phyloP scores from a whole-genome alignment of 306 rosid genomes.

The Macrotyloma uniflorum region DNA sequence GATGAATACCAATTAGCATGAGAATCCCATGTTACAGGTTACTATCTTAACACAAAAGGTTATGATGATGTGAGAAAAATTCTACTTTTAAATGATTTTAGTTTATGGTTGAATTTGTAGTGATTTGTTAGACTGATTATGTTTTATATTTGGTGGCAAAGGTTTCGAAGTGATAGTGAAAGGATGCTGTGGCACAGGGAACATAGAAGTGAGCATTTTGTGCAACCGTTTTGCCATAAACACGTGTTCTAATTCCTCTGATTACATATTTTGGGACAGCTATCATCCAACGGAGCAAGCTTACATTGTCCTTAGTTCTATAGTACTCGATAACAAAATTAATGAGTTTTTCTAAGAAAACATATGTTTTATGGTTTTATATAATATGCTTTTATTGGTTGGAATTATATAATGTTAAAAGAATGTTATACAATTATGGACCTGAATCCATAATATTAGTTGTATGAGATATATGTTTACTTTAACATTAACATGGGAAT shows the following conservation, averaged over 20 bases:
- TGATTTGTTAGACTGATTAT: not conserved
- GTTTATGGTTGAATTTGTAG: not conserved
- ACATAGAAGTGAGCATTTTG: conserved; percentile 59
- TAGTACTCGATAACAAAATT: conserved; percentile 44
- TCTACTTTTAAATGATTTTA: not conserved
- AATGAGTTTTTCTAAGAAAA: conserved; percentile 49
- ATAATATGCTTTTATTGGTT: too few relatives aligned
- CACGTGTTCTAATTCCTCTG: conserved; percentile 50
- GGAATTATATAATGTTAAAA: too few relatives aligned
- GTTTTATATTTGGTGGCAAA: conserved; percentile 15
- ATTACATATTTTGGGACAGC: conserved; percentile 79
- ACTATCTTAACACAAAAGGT: too few relatives aligned
- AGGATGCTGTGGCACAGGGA: conserved; percentile 89
- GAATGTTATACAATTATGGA: too few relatives aligned
- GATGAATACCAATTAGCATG: conserved; percentile 7
- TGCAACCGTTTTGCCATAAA: conserved; percentile 52
- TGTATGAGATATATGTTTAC: not conserved
- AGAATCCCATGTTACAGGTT: not conserved
- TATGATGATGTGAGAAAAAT: not conserved
- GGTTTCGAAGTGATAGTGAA: conserved; percentile 61
- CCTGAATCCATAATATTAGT: not conserved
- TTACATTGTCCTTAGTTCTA: conserved; percentile 44
- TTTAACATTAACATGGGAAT: too few relatives aligned
- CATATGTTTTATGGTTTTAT: not conserved
- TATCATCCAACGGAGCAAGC: conserved; percentile 67